Base-by-base conservation (phyloP, 1,284 basidiomycete species). In the Rhodotorula glutinis region DNA sequence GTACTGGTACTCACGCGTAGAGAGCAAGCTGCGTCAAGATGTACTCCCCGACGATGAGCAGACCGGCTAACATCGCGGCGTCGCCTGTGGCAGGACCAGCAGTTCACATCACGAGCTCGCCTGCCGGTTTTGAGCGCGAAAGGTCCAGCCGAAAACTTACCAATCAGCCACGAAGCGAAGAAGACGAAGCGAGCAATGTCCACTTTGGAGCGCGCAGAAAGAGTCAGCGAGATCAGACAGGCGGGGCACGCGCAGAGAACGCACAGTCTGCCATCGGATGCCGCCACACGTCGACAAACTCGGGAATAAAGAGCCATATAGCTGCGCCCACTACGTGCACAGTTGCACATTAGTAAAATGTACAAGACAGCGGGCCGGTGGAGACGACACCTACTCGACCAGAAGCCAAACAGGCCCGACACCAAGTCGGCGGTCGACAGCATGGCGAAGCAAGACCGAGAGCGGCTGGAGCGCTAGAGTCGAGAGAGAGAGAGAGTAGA, bases 231-330 rank as follows among this genome's bases (percentile, higher is more conserved):
- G 33, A 3, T 30, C 5, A 4, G 11, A 19, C 2, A 7, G 19
- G 27, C 3, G 33, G 38, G 33, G 21, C 10, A 9, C 21, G 53
- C 17, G 21, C 4, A 25, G 17, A 3, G 47, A n/a, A 51, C 57
- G 30, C 33, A 58, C 57, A 38, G 16, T 51, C 47, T 3, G 25
- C 30, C 25, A 47, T 47, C 17, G 47, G 57, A n/a, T 58, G 46
- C 5, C 21, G 30, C 46, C 47, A 38, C n/a, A 58, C 30, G 47
- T 58, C 57, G 47, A 51, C 30, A 13, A 59, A 25, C 49, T 59
- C 58, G 19, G 58, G 58, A 4, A n/a, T 21, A 27, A 59, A 59
- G 33, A 59, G 38, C 58, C 58, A 59, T 33, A 59, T n/a, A 1
- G 47, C 38, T 2, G 25, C 13, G 1, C 57, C 57, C 57, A 58